phyloP scores from a whole-genome alignment of 768 basidiomycete genomes.

The Auriscalpium orientale region DNA sequence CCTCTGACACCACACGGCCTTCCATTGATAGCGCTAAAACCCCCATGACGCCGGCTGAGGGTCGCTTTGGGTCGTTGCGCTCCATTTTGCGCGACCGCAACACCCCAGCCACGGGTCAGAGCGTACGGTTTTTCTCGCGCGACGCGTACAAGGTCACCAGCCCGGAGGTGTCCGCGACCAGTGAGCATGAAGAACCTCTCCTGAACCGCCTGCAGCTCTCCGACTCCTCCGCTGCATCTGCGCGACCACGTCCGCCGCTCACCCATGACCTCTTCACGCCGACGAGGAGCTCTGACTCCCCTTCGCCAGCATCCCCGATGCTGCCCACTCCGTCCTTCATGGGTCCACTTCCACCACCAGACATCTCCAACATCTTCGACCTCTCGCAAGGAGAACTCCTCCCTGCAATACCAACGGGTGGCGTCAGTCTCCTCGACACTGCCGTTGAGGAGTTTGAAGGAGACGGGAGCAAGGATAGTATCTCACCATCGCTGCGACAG shows the following conservation, averaged over 20 bases:
- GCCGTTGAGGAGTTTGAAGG: conserved; percentile 30
- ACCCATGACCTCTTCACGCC: conserved; percentile 14
- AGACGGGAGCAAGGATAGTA: conserved; percentile 13
- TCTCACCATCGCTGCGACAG: background rate
- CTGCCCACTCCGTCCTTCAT: conserved; percentile 23
- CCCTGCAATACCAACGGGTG: conserved; percentile 28
- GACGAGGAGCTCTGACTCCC: conserved; percentile 9
- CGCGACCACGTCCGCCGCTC: conserved; percentile 9
- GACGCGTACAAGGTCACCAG: conserved; percentile 60
- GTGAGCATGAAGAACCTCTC: conserved; percentile 24
- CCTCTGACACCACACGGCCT: conserved; percentile 19
- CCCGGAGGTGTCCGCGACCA: conserved; percentile 51
- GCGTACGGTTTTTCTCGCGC: conserved; percentile 69
- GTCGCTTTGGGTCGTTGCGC: conserved; percentile 46
- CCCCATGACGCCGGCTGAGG: conserved; percentile 25
- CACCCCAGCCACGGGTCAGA: conserved; percentile 72
- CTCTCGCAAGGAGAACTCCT: conserved; percentile 50
- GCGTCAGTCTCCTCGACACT: conserved; percentile 25
- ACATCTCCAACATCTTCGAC: conserved; percentile 49
- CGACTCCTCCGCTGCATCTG: conserved; percentile 21
- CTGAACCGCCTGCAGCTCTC: conserved; percentile 20
- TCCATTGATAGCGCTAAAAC: conserved; percentile 18
- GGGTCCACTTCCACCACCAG: conserved; percentile 34
- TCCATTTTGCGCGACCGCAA: conserved; percentile 67
- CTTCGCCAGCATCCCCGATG: conserved; percentile 11